These are phyloP conservation scores for Diplocarpon mali DNA, from an alignment of 2,329 filamentous ascomycete species.

Conservation along the genomic window DNA sequence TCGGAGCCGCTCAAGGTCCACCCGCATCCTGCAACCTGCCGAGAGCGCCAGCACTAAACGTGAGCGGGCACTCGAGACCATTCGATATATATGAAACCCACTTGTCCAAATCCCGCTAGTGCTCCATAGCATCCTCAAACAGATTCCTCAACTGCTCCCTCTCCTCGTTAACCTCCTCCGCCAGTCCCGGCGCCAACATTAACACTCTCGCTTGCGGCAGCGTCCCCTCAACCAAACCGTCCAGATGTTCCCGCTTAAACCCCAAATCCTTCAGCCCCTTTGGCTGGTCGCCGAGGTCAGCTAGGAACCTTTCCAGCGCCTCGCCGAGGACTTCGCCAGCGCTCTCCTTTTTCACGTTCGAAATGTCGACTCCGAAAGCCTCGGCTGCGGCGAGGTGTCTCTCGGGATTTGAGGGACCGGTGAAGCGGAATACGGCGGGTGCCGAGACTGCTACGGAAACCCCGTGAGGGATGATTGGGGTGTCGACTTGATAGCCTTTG, in stretches of 20 bases:
- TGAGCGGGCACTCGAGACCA: no score
- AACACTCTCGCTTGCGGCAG: constrained; percentile 85
- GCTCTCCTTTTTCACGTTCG: constrained; percentile 75
- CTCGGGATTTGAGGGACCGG: constrained; percentile 80
- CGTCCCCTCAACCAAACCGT: constrained; percentile 82
- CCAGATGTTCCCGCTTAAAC: constrained; percentile 65
- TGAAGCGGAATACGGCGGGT: constrained; percentile 90
- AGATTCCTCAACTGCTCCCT: constrained; percentile 58
- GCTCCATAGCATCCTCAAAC: constrained; percentile 53
- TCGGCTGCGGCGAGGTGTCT: constrained; percentile 84
- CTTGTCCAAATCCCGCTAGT: constrained; percentile 25
- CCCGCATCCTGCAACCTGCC: neutral
- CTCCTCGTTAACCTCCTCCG: constrained; percentile 56
- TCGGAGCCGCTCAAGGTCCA: neutral
- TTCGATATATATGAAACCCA: neutral
- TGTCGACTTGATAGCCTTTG: constrained; percentile 65
- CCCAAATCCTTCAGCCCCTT: constrained; percentile 74
- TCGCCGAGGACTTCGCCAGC: constrained; percentile 83
- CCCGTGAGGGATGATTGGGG: constrained; percentile 85
- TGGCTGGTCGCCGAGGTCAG: constrained; percentile 81
- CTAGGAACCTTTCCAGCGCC: constrained; percentile 70
- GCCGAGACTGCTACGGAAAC: constrained; percentile 91
- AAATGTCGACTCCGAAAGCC: constrained; percentile 80
- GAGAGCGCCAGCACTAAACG: no score
- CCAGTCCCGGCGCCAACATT: constrained; percentile 78